Percentiles rank a stretch among this genome's conserved stretches.
phyloP scores from a whole-genome alignment of 2,329 filamentous ascomycete species.

The Colletotrichum cereale region DNA sequence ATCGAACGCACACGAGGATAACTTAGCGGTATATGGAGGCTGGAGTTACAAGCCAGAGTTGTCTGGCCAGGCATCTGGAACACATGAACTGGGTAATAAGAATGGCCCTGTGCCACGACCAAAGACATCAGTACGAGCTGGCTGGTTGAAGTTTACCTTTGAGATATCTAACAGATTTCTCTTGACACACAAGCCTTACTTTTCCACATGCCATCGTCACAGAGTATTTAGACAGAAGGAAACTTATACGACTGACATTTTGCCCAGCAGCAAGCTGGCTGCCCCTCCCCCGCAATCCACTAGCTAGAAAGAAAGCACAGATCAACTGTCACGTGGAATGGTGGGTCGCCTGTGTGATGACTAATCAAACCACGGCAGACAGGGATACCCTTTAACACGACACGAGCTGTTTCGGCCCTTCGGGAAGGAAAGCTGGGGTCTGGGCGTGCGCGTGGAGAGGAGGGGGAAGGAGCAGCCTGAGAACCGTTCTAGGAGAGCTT shows the following conservation, averaged over 20 bases:
- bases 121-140: too few relatives aligned
- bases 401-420: slow-evolving; percentile 30
- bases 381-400: not conserved
- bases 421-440: not conserved
- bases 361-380: not conserved
- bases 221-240: too few relatives aligned
- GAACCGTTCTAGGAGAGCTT: not conserved
- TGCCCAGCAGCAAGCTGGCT: not conserved
- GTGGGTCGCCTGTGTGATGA: not conserved
- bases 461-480: not conserved
- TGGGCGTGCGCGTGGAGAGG: slow-evolving; percentile 2
- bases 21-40: too few relatives aligned
- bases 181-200: too few relatives aligned
- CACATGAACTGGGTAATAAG: too few relatives aligned
- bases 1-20: too few relatives aligned
- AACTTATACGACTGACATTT: not conserved
- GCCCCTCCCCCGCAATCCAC: slow-evolving; percentile 16
- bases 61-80: too few relatives aligned
- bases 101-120: too few relatives aligned
- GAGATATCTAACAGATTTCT: too few relatives aligned
- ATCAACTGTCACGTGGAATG: not conserved
- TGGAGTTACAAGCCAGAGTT: too few relatives aligned
- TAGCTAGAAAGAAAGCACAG: not conserved
- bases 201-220: too few relatives aligned
- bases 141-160: too few relatives aligned